Evolutionary conservation across 1,284 basidiomycete genomes (phyloP), one percentile per base, ranked within the genome.

Genomic region (Testicularia cyperi): DNA sequence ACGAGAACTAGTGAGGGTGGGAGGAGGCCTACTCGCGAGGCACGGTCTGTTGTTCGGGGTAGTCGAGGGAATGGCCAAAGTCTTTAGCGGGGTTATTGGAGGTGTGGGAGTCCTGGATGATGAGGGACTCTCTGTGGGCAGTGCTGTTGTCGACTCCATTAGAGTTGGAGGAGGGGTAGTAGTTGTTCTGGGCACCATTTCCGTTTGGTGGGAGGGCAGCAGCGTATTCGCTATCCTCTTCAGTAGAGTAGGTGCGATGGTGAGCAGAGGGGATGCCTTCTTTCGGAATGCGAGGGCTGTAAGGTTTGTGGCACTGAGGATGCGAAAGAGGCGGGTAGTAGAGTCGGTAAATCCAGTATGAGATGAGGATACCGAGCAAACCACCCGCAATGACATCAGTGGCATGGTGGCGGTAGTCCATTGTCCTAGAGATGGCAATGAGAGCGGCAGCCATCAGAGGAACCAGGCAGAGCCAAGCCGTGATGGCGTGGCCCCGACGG

Each of bases 381-480:
- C 85, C 84, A 15, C 92, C 92, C 3, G 88, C 83, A 6, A 91
- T 77, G 30, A 95, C 86, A 68, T 96, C 77, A 6, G 78, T 77
- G 0, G 78, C 72, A 42, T 80, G 79, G 42, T 80, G 79, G 1
- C 79, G 60, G 55, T 80, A 78, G 51, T 79, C 78, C 78, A 78
- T 78, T 6, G 77, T 74, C 10, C 79, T 51, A 9, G 65, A 70
- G 48, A 96, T 86, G 3, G 92, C 92, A 20, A 97, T 88, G 29
- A 95, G 81, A 1, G 86, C 81, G 3, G 90, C 92, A 13, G 82
- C 90, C 24, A 86, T 78, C 36, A 94, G 82, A 0, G 92, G 92
- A 0, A 83, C 78, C 2, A 91, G 72, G 0, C 86, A 82, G 22
- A 92, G 77, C 91, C 92, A 97, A 6, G 88, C 85, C 69, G 92